Conservation (phyloP, 2,329 filamentous ascomycete species). For the Cladosporium cucumerinum region DNA sequence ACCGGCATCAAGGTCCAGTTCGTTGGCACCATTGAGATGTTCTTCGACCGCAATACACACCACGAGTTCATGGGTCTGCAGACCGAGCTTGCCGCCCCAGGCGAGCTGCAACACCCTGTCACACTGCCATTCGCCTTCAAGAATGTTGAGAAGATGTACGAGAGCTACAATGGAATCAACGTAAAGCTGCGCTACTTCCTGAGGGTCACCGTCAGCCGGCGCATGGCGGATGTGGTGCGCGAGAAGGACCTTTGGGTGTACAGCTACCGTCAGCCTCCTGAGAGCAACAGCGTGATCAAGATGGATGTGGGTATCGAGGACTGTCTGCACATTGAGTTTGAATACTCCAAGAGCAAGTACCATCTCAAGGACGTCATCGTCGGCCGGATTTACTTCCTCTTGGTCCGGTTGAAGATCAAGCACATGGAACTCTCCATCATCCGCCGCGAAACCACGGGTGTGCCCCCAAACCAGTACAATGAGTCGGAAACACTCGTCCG, state of each 20-base stretch:
- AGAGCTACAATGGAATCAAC: constrained; percentile 99
- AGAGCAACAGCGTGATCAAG: constrained; percentile 98
- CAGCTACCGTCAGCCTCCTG: constrained; percentile 93
- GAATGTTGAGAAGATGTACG: constrained; percentile 99
- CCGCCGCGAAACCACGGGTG: constrained; percentile 90
- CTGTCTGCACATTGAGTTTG: constrained; percentile 98
- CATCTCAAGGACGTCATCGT: constrained; percentile 99
- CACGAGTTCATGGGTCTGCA: constrained; percentile 98
- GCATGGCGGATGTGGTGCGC: constrained; percentile 96
- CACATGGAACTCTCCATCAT: constrained; percentile 99
- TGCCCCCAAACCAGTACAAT: constrained; percentile 97
- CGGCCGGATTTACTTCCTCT: constrained; percentile 94
- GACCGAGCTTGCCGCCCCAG: constrained; percentile 92
- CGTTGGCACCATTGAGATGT: constrained; percentile 99
- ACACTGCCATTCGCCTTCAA: constrained; percentile 99
- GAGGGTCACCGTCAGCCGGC: constrained; percentile 88
- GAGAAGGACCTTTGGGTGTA: constrained; percentile 99
- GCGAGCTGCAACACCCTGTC: constrained; percentile 97
- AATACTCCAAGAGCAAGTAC: constrained; percentile 99
- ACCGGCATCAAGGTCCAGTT: constrained; percentile 99
- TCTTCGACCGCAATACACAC: constrained; percentile 98
- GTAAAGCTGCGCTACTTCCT: constrained; percentile 98
- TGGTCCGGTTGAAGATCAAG: constrained; percentile 97
- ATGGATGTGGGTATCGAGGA: constrained; percentile 99
- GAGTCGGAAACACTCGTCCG: constrained; percentile 97